A percentile compares a stretch with the other conserved stretches of the same genome.
Conservation (phyloP, 331 rosid genomes). For the Saraca asoca region DNA sequence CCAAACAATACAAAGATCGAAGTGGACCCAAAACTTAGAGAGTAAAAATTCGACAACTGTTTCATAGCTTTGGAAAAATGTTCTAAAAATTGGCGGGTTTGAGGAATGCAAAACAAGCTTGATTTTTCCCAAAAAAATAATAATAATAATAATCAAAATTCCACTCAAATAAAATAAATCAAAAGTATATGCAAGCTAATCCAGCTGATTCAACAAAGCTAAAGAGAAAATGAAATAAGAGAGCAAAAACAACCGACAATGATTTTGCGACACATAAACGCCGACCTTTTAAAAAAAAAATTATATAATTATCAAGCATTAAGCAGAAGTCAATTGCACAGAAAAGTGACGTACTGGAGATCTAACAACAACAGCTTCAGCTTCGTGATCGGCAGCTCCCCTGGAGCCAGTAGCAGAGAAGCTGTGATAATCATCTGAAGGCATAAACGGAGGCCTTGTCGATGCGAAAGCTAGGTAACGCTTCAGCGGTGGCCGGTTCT, state of each 20-base stretch:
- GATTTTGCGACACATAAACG: background rate
- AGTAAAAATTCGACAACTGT: background rate
- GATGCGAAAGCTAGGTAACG: constrained; percentile 72
- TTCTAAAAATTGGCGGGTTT: background rate
- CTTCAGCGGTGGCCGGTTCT: constrained; percentile 64
- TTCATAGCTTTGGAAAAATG: background rate
- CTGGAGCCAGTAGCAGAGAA: constrained; percentile 48
- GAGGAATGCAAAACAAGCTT: background rate
- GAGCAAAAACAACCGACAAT: background rate
- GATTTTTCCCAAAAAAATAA: background rate
- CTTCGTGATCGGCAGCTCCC: constrained; percentile 51
- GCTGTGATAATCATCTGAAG: constrained; percentile 70
- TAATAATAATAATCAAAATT: background rate
- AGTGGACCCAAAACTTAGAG: background rate
- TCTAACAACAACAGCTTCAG: constrained; percentile 74
- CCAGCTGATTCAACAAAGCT: constrained; percentile 21
- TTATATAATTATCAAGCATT: constrained; percentile 4
- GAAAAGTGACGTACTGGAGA: constrained; percentile 61
- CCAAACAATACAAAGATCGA: background rate
- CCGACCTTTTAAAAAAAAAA: background rate
- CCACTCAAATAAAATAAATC: background rate
- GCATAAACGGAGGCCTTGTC: constrained; percentile 71
- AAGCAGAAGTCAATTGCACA: background rate
- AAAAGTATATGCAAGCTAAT: constrained; percentile 1
- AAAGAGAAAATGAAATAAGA: background rate